Evolutionary conservation across 208 protist species (phyloP), one percentile per base, ranked within the genome.

Genomic region (Endotrypanum monterogeii): DNA sequence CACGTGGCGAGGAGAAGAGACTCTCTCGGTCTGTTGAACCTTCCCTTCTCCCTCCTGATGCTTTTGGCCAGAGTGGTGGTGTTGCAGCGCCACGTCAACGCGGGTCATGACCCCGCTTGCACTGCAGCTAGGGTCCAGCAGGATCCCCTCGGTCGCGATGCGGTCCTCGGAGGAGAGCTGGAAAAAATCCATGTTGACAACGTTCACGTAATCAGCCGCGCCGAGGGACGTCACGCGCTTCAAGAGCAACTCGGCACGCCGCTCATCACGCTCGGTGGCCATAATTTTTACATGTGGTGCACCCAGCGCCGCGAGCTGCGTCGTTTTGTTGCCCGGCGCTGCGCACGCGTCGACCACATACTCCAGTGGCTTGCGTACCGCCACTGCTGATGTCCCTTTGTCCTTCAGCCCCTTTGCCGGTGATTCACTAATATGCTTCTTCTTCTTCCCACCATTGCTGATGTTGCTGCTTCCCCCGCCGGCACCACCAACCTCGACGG

Each of bases 251-350:
- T 83, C 80, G 18, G 87, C 84, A 3, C 95, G 89, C 55, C 85
- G 78, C 76, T 88, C 80, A 55, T 98, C 91, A 3, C 89, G 86
- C 68, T 98, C 95, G 18, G 89, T 84, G 3, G 95, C 94, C 87
- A 96, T 94, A 12, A 98, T 88, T 67, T 94, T 93, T 11, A 96
- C 71, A 25, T 76, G 14, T 11, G 83, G 83, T 16, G 80, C 75
- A 11, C 91, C 89, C 0, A 97, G 58, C 1, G 95, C 93, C 0
- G 94, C 91, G 5, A 98, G 80, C 56, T 97, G 90, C 28, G 88
- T 94, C 8, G 95, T 98, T 71, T 98, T 98, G 81, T 98, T 98
- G 37, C 95, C 95, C 14, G 95, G 95, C 14, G 95, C 94, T 3
- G 95, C 92, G 37, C 94, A 97, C 28, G 94, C 94, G 71, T 98